Evolutionary conservation across 1,284 basidiomycete genomes (phyloP).

Genomic region (Trichosporon inkin): DNA sequence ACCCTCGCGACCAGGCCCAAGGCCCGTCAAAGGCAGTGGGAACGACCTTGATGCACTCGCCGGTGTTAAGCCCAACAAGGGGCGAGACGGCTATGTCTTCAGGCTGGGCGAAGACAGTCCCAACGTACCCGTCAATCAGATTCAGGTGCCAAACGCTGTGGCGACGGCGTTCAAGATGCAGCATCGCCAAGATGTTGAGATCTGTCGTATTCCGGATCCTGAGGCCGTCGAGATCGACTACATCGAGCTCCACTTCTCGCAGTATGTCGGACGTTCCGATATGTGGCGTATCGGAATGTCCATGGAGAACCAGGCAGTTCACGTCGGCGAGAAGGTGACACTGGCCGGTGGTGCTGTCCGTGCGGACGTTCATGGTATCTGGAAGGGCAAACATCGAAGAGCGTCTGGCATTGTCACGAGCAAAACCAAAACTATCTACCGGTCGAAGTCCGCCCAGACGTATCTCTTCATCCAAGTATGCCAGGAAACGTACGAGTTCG

Average conservation of each 20-base stretch:
- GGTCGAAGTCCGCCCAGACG: slow-evolving; percentile 84
- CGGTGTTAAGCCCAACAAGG: slow-evolving; percentile 31
- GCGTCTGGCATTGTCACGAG: slow-evolving; percentile 76
- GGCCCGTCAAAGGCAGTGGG: neutral
- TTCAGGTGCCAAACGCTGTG: slow-evolving; percentile 43
- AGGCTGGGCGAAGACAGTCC: slow-evolving; percentile 38
- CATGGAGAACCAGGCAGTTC: slow-evolving; percentile 55
- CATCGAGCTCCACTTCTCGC: slow-evolving; percentile 85
- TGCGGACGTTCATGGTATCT: slow-evolving; percentile 74
- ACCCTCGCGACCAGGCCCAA: neutral
- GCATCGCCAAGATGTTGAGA: slow-evolving; percentile 47
- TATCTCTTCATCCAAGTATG: slow-evolving; percentile 90
- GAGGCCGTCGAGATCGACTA: slow-evolving; percentile 66
- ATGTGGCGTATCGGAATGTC: slow-evolving; percentile 83
- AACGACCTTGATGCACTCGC: slow-evolving; percentile 35
- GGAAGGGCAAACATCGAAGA: slow-evolving; percentile 51
- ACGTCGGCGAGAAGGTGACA: slow-evolving; percentile 59
- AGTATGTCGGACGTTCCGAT: slow-evolving; percentile 85
- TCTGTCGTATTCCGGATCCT: slow-evolving; percentile 49
- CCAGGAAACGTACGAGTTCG: slow-evolving; percentile 93
- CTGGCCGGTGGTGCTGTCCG: slow-evolving; percentile 60
- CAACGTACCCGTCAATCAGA: slow-evolving; percentile 37
- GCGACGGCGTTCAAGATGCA: slow-evolving; percentile 47
- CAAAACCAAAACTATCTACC: slow-evolving; percentile 80
- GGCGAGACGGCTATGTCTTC: slow-evolving; percentile 44